These are phyloP conservation scores for Aspergillus aculeatinus DNA, from an alignment of 2,329 filamentous ascomycete species.

Conservation along the genomic window DNA sequence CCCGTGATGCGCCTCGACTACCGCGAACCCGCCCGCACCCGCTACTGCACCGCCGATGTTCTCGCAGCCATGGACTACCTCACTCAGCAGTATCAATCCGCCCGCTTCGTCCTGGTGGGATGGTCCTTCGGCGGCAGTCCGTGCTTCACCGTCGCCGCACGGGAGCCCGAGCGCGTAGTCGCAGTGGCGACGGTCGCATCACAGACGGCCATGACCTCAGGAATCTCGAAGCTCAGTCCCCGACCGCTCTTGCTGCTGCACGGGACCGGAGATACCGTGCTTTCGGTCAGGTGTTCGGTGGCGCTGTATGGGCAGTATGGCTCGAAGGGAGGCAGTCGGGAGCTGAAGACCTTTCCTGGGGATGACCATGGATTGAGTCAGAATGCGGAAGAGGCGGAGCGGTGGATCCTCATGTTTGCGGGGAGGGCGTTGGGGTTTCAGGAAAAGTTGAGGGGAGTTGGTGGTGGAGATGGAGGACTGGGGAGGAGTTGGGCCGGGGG, in stretches of 20 bases:
- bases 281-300: conserved; percentile 36
- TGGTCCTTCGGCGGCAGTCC: conserved; percentile 48
- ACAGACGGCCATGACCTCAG: conserved; percentile 40
- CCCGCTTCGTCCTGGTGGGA: conserved; percentile 43
- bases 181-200: conserved; percentile 44
- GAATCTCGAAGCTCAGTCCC: conserved; percentile 32
- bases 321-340: conserved; percentile 24
- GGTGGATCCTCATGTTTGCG: conserved; percentile 42
- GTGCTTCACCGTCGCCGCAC: conserved; percentile 39
- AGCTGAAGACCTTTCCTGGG: conserved; percentile 41
- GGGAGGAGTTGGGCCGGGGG: conserved; percentile 21
- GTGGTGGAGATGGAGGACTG: conserved; percentile 17
- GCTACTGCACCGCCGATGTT: conserved; percentile 40
- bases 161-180: conserved; percentile 31
- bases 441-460: conserved; percentile 4
- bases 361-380: conserved; percentile 46
- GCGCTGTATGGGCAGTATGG: conserved; percentile 41
- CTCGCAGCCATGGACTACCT: conserved; percentile 40
- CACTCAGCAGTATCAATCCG: conserved; percentile 27
- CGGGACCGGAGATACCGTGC: conserved; percentile 39
- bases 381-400: conserved; percentile 40
- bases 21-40: conserved; percentile 35
- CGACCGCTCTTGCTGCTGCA: conserved; percentile 42
- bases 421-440: conserved; percentile 34
- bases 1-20: conserved; percentile 46